Percentiles rank a stretch among this genome's conserved stretches.
Evolutionary conservation across 176 grass and related monocot genomes (phyloP).

Genomic region (Hordeum vulgare): MorexV3_pseudomolecules_assembly NC_058518.1:92639713-92640212

Average conservation of each 20-base stretch:
- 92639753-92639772: not conserved
- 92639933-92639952: slow-evolving; percentile 8
- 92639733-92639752: slow-evolving; percentile 3
- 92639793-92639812: not conserved
- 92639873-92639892: slow-evolving; percentile 1
- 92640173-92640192: not conserved
- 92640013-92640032: not conserved
- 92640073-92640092: not conserved
- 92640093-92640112: not conserved
- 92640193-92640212: not conserved
- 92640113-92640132: not conserved
- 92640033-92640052: not conserved
- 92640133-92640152: not conserved
- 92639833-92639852: not conserved
- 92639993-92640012: not conserved
- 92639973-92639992: not conserved
- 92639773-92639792: not conserved
- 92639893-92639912: slow-evolving; percentile 11
- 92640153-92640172: not conserved
- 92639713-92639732: not conserved
- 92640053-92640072: not conserved
- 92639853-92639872: not conserved
- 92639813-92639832: not conserved
- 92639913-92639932: slow-evolving; percentile 36
- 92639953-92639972: slow-evolving; percentile 18